Conservation (phyloP, 2,329 filamentous ascomycete species). For the Podosphaera xanthii region DNA sequence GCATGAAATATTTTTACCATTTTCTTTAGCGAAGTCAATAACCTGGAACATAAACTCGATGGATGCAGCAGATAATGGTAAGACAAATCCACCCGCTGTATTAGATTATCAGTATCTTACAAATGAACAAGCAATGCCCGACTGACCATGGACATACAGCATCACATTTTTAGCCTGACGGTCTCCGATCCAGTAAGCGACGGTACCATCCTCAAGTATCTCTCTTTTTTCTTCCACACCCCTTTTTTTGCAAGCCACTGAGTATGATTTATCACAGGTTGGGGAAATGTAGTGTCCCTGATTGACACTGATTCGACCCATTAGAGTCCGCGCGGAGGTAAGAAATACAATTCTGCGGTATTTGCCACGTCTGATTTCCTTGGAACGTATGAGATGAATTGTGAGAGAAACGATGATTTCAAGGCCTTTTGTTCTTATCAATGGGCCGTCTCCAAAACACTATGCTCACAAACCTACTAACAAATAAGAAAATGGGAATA, state of each 20-base stretch:
- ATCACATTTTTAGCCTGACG: slow-evolving; percentile 19
- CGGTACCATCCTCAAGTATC: slow-evolving; percentile 18
- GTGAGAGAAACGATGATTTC: slow-evolving; percentile 1
- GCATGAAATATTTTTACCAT: slow-evolving; percentile 23
- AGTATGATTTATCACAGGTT: slow-evolving; percentile 10
- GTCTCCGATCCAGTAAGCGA: slow-evolving; percentile 24
- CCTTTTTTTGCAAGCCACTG: slow-evolving; percentile 9
- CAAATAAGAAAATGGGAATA: too few species aligned
- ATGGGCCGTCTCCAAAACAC: too few species aligned
- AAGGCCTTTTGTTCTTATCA: too few species aligned
- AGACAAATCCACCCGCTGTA: slow-evolving; percentile 31
- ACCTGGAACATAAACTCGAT: slow-evolving; percentile 19
- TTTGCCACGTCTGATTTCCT: slow-evolving; percentile 4
- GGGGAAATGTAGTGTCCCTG: slow-evolving; percentile 8
- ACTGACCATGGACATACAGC: slow-evolving; percentile 23
- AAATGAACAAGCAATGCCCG: background rate
- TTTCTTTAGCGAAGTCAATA: slow-evolving; percentile 13
- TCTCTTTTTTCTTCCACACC: slow-evolving; percentile 8
- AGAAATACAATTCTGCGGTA: slow-evolving; percentile 8
- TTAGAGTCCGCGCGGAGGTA: slow-evolving; percentile 6
- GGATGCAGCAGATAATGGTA: slow-evolving; percentile 24
- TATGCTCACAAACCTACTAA: too few species aligned
- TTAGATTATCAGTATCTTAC: background rate
- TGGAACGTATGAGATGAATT: slow-evolving; percentile 6
- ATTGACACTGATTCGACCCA: slow-evolving; percentile 4